A percentile compares a stretch with the other conserved stretches of the same genome.
phyloP scores from a whole-genome alignment of 768 basidiomycete species.

The Lentinula lateritia region DNA sequence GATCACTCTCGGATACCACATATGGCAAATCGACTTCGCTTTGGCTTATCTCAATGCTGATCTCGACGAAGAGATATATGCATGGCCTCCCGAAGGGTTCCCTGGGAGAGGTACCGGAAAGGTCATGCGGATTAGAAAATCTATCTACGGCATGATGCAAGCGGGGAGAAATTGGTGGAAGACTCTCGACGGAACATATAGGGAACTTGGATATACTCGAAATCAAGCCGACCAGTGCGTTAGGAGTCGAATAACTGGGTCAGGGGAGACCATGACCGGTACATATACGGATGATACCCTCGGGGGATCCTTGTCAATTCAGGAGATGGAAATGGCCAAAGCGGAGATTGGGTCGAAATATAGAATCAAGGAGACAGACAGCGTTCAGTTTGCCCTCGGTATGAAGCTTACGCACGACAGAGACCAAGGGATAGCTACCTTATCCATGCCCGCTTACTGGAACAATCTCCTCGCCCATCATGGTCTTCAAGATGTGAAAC shows the following conservation, averaged over 20 bases:
- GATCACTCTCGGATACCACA: no score
- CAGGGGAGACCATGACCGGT: constrained; percentile 7
- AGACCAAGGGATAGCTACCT: no score
- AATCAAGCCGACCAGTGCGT: constrained; percentile 10
- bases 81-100: not conserved
- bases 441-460: no score
- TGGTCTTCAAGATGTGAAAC: no score
- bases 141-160: constrained; percentile 8
- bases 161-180: constrained; percentile 9
- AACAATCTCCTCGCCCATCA: no score
- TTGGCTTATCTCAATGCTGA: no score
- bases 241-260: not conserved
- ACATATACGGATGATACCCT: constrained; percentile 8
- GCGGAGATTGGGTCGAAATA: not conserved
- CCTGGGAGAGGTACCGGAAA: not conserved
- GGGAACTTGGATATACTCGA: constrained; percentile 3
- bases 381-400: no score
- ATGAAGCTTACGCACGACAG: no score
- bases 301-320: not conserved
- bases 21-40: constrained; percentile 11
- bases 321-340: constrained; percentile 1
- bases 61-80: constrained; percentile 9
- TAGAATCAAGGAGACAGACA: no score
- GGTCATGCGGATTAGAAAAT: not conserved
- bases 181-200: constrained; percentile 1